Conservation (phyloP, 1,139 yeast species). For the Lodderomyces parapsilosis region DNA sequence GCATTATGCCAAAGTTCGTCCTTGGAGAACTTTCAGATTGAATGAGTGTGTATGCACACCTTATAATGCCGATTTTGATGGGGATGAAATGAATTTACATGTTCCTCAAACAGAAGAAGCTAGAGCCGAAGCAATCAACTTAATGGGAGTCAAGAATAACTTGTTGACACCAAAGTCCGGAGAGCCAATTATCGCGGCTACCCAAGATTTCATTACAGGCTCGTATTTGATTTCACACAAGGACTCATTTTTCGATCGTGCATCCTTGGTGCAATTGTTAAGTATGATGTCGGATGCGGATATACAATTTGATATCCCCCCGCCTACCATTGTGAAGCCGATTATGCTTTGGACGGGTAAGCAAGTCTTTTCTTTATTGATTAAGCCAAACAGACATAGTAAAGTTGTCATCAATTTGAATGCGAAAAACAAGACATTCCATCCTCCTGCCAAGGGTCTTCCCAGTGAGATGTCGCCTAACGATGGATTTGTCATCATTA, state of each 20-base stretch:
- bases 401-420: constrained; percentile 87
- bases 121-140: constrained; percentile 92
- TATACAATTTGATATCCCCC: constrained; percentile 87
- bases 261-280: constrained; percentile 75
- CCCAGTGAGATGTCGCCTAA: constrained; percentile 97
- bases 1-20: constrained; percentile 93
- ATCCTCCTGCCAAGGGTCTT: constrained; percentile 61
- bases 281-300: constrained; percentile 97
- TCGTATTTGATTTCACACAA: constrained; percentile 89
- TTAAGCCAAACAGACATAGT: constrained; percentile 73
- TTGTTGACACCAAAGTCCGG: constrained; percentile 95
- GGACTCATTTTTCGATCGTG: constrained; percentile 90
- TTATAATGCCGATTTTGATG: constrained; percentile 98
- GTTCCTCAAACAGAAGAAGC: constrained; percentile 99
- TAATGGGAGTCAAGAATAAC: constrained; percentile 97
- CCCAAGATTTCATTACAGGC: constrained; percentile 98
- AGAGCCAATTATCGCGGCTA: constrained; percentile 98
- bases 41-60: constrained; percentile 99
- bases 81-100: constrained; percentile 99
- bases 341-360: constrained; percentile 94
- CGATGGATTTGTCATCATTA: constrained; percentile 87
- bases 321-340: constrained; percentile 92
- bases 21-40: constrained; percentile 96
- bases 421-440: constrained; percentile 88
- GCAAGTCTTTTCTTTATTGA: constrained; percentile 85